Evolutionary conservation across 352 stramenopile genomes (phyloP).

Genomic region (Pythium diclinum): DNA sequence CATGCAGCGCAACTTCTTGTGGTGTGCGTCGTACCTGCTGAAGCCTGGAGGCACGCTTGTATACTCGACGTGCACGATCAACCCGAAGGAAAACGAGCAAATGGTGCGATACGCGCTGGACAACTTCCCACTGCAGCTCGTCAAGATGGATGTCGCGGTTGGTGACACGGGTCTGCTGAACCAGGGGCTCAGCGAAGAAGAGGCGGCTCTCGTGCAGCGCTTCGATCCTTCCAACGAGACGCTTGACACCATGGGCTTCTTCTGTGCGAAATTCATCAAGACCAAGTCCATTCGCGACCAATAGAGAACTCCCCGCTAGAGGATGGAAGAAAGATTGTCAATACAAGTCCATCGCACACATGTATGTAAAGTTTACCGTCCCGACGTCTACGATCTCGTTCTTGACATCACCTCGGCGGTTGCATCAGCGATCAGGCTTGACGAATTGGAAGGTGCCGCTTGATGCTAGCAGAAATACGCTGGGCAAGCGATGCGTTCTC

Average conservation of each 20-base stretch:
- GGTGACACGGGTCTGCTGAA: slow-evolving; percentile 67
- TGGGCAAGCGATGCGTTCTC: slow-evolving; percentile 52
- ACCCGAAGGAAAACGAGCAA: slow-evolving; percentile 90
- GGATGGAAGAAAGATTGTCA: background rate
- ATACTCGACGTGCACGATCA: slow-evolving; percentile 95
- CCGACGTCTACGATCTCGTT: background rate
- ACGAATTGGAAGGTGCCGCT: slow-evolving; percentile 42
- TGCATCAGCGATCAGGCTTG: slow-evolving; percentile 20
- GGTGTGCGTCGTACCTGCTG: slow-evolving; percentile 85
- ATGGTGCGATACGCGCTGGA: slow-evolving; percentile 90
- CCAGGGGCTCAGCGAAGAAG: slow-evolving; percentile 66
- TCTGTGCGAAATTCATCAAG: slow-evolving; percentile 92
- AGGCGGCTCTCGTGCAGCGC: slow-evolving; percentile 77
- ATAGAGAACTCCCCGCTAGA: background rate
- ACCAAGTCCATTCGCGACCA: slow-evolving; percentile 44
- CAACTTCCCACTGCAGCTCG: slow-evolving; percentile 82
- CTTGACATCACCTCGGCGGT: background rate
- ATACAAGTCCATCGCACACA: background rate
- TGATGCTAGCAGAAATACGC: slow-evolving; percentile 46
- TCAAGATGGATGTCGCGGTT: slow-evolving; percentile 55
- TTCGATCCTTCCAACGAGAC: slow-evolving; percentile 83
- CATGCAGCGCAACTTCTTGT: slow-evolving; percentile 88
- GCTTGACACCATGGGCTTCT: slow-evolving; percentile 93
- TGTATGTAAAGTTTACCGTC: background rate
- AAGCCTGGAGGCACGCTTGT: slow-evolving; percentile 90